These are phyloP conservation scores for Acanthamoeba castellanii DNA, from an alignment of 208 protist genomes.

Conservation along the genomic window DNA sequence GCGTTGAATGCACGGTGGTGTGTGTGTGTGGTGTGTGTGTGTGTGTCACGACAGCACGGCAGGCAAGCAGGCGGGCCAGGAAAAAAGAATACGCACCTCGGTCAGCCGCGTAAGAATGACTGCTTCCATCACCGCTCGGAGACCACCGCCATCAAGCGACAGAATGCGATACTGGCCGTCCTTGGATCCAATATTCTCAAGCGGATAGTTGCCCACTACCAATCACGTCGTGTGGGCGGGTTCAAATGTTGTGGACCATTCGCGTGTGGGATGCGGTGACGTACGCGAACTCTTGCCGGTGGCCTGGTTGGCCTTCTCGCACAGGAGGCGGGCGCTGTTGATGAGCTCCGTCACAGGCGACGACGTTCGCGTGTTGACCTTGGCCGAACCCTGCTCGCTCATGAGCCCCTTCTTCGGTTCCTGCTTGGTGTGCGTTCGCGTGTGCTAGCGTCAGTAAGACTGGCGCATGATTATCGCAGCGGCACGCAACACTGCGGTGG, in stretches of 20 bases:
- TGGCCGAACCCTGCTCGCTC: slow-evolving; percentile 29
- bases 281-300: slow-evolving; percentile 31
- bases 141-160: slow-evolving; percentile 41
- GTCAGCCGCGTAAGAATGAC: slow-evolving; percentile 44
- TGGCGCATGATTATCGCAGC: not conserved
- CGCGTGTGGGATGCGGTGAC: not conserved
- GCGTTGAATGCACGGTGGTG: not conserved
- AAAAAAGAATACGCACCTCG: not conserved
- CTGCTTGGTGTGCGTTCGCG: not conserved
- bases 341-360: slow-evolving; percentile 14
- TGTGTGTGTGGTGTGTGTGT: too few relatives aligned
- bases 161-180: slow-evolving; percentile 42
- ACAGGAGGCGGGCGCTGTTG: slow-evolving; percentile 31
- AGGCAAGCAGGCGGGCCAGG: too few relatives aligned
- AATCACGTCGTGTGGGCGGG: not conserved
- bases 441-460: not conserved
- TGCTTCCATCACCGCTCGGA: slow-evolving; percentile 57
- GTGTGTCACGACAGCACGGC: too few relatives aligned
- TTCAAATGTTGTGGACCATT: not conserved
- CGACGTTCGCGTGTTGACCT: not conserved
- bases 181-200: not conserved
- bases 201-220: slow-evolving; percentile 9
- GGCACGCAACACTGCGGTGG: not conserved
- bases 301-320: slow-evolving; percentile 32
- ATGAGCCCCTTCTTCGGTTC: slow-evolving; percentile 11